Evolutionary conservation across 768 basidiomycete species (phyloP).

Genomic region (Boletus pseudo-olivaceus): DNA sequence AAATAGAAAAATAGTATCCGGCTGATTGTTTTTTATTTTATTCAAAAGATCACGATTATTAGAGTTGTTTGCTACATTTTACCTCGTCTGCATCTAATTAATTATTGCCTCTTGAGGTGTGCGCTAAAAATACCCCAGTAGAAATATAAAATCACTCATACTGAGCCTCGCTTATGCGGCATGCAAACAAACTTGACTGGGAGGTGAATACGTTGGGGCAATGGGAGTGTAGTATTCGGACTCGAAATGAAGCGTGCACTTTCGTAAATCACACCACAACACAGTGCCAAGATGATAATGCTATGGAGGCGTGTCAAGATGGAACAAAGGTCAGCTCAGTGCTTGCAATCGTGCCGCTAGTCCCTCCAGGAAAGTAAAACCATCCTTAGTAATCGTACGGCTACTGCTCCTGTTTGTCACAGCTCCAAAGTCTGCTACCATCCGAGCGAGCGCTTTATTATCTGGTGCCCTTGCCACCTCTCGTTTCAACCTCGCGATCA

Average conservation of each 20-base stretch:
- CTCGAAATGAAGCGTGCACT: not conserved
- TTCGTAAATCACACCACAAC: not conserved
- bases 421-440: constrained; percentile 68
- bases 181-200: not conserved
- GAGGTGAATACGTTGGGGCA: constrained; percentile 1
- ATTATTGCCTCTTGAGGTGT: no score
- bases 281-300: not conserved
- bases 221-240: not conserved
- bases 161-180: no score
- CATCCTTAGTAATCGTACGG: constrained; percentile 75
- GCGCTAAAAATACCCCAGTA: no score
- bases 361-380: constrained; percentile 64
- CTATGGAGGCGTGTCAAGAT: not conserved
- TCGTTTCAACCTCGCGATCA: constrained; percentile 52
- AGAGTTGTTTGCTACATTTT: no score
- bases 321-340: constrained; percentile 10
- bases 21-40: no score
- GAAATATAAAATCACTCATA: no score
- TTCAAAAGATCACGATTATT: no score
- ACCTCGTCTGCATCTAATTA: no score
- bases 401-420: constrained; percentile 67
- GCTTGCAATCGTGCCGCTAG: constrained; percentile 50
- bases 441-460: constrained; percentile 56
- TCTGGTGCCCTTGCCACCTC: constrained; percentile 50
- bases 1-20: no score